These are phyloP conservation scores for Aspergillus eucalypticola DNA, from an alignment of 2,329 filamentous ascomycete species.

Conservation along the genomic window DNA sequence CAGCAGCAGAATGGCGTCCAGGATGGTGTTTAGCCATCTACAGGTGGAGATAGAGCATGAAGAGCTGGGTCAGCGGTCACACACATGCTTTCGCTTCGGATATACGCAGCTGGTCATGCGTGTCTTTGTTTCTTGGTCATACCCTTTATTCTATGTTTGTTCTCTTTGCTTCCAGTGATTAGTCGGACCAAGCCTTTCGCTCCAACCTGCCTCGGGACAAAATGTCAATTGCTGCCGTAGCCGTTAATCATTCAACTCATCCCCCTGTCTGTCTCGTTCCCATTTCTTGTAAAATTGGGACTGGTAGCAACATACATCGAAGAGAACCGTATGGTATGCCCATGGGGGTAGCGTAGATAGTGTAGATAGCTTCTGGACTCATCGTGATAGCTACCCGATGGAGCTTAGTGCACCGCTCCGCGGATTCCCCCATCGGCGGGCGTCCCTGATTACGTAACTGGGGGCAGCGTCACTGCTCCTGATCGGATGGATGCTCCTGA, in stretches of 20 bases:
- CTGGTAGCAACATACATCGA: no score
- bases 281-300: no score
- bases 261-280: background rate
- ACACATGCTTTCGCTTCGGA: slow-evolving; percentile 9
- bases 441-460: slow-evolving; percentile 25
- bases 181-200: slow-evolving; percentile 2
- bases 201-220: background rate
- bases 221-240: background rate
- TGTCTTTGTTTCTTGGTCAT: slow-evolving; percentile 14
- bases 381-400: background rate
- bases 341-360: background rate
- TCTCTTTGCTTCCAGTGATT: slow-evolving; percentile 11
- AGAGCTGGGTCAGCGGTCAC: background rate
- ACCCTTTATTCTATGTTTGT: slow-evolving; percentile 9
- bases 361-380: background rate
- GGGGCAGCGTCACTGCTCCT: slow-evolving; percentile 33
- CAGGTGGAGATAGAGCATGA: background rate
- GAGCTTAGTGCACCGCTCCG: background rate
- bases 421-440: slow-evolving; percentile 1
- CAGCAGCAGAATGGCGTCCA: slow-evolving; percentile 38
- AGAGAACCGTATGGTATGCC: no score
- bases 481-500: slow-evolving; percentile 22
- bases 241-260: background rate
- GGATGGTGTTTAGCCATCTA: slow-evolving; percentile 22
- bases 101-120: slow-evolving; percentile 27